Evolutionary conservation across 2,329 filamentous ascomycete species (phyloP), one percentile per base, ranked within the genome.

Genomic region (Calonectria pauciramosa): DNA sequence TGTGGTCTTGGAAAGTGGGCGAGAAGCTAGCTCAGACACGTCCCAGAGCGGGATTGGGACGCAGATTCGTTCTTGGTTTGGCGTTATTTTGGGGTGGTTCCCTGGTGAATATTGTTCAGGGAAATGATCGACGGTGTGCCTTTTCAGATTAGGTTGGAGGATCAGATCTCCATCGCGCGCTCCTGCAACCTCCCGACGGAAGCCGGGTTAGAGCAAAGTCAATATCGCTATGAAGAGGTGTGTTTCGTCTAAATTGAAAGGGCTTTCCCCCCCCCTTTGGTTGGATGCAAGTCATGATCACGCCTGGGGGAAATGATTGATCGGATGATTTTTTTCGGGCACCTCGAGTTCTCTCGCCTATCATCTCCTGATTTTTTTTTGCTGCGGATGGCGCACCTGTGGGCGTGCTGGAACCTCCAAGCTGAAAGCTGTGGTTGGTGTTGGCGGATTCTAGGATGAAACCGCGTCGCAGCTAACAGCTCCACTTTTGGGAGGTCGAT

Each of bases 401-500:
- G 64, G 64, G 47, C 49, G 38, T 34, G 56, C 20, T 34, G 44
- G 59, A 73, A 59, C 34, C 47, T 26, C 38, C 38, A 66, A 71
- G 38, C 20, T 18, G 41, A 47, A 36, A 59, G 52, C 28, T 56
- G 54, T 64, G 71, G 71, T 64, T 69, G 65, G 71, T 47, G 44
- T 64, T 68, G 54, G 63, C 52, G 28, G 56, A 47, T 30, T 74
- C 68, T 41, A 52, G 52, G 68, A 71, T 74, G 72, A 74, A 71
- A 71, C 72, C 68, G 72, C 60, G 72, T 68, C 41, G 52, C 68
- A 71, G 68, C 72, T 74, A 74, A 71, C 63, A 63, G 60, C 68
- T 71, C 72, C 72, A 74, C 72, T 74, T 67, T 71, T 71, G 68
- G 44, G 56, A 64, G 41, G 52, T 71, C 68, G 63, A 54, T 68